Base-by-base conservation (phyloP, 2,329 filamentous ascomycete genomes). In the Cordyceps farinosa region DNA sequence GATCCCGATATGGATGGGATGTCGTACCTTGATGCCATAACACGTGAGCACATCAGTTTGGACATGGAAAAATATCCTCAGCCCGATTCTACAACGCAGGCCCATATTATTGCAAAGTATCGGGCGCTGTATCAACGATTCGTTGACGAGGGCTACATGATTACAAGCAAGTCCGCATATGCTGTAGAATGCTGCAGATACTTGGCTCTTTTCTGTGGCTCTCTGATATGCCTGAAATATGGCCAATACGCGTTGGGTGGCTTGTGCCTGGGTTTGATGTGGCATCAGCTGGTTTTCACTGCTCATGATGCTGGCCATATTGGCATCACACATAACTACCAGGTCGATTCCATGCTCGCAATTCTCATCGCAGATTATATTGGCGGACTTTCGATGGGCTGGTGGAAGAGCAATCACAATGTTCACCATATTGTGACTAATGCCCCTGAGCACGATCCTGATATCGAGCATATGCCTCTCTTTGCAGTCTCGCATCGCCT, bases 321-420 rank as follows among this genome's bases (percentile, higher is more conserved):
- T 90, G 95, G 91, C 68, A 97, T 99, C 70, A 99, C 95, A 2
- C 94, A 98, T 76, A 83, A 89, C 73, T 98, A 94, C 74, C 87
- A 90, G 56, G 77, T 87, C 44, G 95, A 99, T 75, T 90, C 89
- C 1, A 82, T 90, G 55, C 91, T 99, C 66, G 94, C 92, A 55
- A 97, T 98, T 71, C 78, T 96, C 67, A 90, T 97, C 70, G 92
- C 93, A 60, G 90, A 97, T 74, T 98, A 90, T 70, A 79, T 95
- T 27, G 95, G 95, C 44, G 95, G 95, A 0, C 78, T 99, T 40
- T 97, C 92, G 32, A 78, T 97, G 61, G 91, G 94, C 51, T 99
- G 95, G 95, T 99, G 95, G 94, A 98, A 98, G 77, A 84, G 87
- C 66, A 97, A 88, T 73, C 94, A 98, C 76, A 98, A 98, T 72